A percentile compares a stretch with the other conserved stretches of the same genome.
Evolutionary conservation across 805 yeast genomes (phyloP).

Genomic region (Wickerhamiella allomyrinae): DNA sequence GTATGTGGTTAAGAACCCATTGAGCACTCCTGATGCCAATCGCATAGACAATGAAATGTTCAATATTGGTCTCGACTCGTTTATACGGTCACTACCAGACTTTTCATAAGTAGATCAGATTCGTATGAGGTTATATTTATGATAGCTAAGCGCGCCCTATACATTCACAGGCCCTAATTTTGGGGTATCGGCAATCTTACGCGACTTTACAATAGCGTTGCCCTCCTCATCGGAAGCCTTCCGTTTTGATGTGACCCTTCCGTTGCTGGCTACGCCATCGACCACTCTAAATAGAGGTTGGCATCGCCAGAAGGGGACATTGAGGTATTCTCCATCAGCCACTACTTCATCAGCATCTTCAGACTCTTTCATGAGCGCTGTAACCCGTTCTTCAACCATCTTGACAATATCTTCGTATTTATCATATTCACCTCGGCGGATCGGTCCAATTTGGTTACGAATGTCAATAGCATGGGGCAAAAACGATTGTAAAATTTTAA

Average conservation of each 20-base stretch:
- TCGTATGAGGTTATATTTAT: background rate
- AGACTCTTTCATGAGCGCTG: conserved; percentile 34
- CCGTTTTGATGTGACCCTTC: conserved; percentile 12
- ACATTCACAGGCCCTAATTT: no score
- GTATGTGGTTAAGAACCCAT: conserved; percentile 42
- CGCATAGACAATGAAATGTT: conserved; percentile 45
- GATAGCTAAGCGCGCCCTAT: background rate
- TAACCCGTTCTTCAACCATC: conserved; percentile 55
- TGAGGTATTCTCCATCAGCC: conserved; percentile 60
- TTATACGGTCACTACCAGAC: conserved; percentile 24
- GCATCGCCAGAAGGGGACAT: conserved; percentile 87
- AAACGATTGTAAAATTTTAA: conserved; percentile 73
- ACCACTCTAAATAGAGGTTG: conserved; percentile 92
- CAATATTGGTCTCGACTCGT: conserved; percentile 40
- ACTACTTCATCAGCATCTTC: conserved; percentile 45
- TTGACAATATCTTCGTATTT: conserved; percentile 43
- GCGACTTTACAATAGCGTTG: no score
- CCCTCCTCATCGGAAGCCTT: no score
- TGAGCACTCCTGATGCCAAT: conserved; percentile 15
- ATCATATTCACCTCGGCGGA: conserved; percentile 32
- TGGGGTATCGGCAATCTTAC: no score
- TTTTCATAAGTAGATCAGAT: conserved; percentile 9
- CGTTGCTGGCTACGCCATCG: conserved; percentile 43
- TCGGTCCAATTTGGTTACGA: conserved; percentile 53
- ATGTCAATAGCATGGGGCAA: conserved; percentile 63